phyloP scores from a whole-genome alignment of 179 eudicot species.

The Beta macrorhiza region DNA sequence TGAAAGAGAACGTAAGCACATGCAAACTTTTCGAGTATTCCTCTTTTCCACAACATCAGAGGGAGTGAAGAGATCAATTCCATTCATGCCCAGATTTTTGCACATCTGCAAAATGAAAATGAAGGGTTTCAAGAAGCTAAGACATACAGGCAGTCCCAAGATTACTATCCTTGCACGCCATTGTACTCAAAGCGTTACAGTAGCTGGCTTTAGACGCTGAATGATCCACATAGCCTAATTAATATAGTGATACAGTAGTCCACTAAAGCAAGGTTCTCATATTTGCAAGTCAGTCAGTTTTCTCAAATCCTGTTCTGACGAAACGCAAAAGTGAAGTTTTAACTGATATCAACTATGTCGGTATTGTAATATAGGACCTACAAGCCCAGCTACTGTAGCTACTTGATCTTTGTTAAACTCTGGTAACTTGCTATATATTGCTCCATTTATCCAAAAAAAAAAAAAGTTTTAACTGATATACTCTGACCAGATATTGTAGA shows the following conservation, averaged over 20 bases:
- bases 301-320: background rate
- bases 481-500: background rate
- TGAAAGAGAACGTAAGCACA: slow-evolving; percentile 73
- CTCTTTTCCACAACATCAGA: slow-evolving; percentile 81
- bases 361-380: too few relatives aligned
- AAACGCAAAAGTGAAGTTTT: background rate
- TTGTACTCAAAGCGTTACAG: background rate
- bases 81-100: slow-evolving; percentile 64
- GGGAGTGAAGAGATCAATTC: slow-evolving; percentile 78
- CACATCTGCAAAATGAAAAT: slow-evolving; percentile 48
- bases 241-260: background rate
- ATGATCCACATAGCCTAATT: background rate
- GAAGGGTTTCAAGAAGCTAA: background rate
- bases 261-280: background rate
- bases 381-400: too few relatives aligned
- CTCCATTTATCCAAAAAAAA: too few relatives aligned
- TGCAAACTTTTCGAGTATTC: slow-evolving; percentile 76
- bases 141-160: background rate
- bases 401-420: too few relatives aligned
- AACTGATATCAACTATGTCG: background rate
- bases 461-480: background rate
- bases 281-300: background rate
- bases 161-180: background rate
- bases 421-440: too few relatives aligned
- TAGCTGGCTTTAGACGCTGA: background rate